A percentile compares a stretch with the other conserved stretches of the same genome.
Conservation (phyloP, 805 yeast species). For the Saccharomycopsis malanga region DNA sequence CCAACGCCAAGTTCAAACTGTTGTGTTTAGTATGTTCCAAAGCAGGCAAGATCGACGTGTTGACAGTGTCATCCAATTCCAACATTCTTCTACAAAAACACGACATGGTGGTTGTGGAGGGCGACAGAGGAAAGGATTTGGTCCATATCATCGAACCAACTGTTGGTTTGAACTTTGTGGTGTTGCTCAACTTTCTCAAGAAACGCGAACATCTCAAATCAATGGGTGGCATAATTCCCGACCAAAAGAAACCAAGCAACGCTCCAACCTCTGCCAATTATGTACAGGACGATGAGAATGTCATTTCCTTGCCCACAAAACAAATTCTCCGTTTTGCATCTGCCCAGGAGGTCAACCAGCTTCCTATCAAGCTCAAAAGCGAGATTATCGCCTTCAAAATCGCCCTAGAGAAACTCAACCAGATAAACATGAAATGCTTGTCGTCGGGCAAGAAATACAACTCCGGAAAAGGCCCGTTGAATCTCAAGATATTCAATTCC, state of each 20-base stretch:
- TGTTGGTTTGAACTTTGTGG: conserved; percentile 56
- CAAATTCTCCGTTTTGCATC: conserved; percentile 73
- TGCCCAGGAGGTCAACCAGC: conserved; percentile 56
- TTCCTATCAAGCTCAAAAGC: conserved; percentile 58
- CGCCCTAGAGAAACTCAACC: conserved; percentile 46
- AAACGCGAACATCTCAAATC: conserved; percentile 63
- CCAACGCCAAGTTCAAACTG: conserved; percentile 28
- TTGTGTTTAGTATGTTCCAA: conserved; percentile 46
- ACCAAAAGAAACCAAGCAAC: background rate
- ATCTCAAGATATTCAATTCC: conserved; percentile 59
- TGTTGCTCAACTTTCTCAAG: conserved; percentile 65
- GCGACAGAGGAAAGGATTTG: conserved; percentile 77
- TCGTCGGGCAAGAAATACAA: background rate
- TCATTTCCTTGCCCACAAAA: conserved; percentile 53
- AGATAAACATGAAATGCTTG: conserved; percentile 11
- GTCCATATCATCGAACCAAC: conserved; percentile 65
- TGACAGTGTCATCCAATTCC: conserved; percentile 59
- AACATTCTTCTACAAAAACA: conserved; percentile 49
- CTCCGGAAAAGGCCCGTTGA: conserved; percentile 30
- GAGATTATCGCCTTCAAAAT: conserved; percentile 67
- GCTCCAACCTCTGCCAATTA: conserved; percentile 8
- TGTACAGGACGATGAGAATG: conserved; percentile 23
- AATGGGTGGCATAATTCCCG: conserved; percentile 25
- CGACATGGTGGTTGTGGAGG: conserved; percentile 73
- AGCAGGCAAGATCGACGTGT: conserved; percentile 61